Conservation (phyloP, 1,284 basidiomycete species). For the Gymnopus androsaceus region DNA sequence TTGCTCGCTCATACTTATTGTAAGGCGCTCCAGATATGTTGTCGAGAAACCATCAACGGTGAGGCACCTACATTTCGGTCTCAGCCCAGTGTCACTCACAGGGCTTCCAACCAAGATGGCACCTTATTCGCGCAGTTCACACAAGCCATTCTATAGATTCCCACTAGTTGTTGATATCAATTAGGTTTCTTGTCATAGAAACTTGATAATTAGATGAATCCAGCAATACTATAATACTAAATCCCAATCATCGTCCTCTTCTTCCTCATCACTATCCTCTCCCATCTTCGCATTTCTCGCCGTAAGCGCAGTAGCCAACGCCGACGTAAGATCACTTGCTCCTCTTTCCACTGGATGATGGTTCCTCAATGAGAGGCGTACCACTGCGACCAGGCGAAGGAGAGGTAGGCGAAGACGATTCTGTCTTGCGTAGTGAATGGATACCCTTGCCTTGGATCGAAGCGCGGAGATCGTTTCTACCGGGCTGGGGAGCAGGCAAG, state of each 20-base stretch:
- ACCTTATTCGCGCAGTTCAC: too few species aligned
- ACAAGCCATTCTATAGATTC: too few species aligned
- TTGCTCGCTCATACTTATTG: too few species aligned
- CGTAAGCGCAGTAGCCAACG: conserved; percentile 54
- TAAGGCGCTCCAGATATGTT: too few species aligned
- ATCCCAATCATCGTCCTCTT: conserved; percentile 90
- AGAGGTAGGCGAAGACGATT: conserved; percentile 32
- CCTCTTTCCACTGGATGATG: conserved; percentile 43
- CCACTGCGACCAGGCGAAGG: conserved; percentile 23
- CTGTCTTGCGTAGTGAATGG: conserved; percentile 73
- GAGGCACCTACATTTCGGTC: too few species aligned
- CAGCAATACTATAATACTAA: too few species aligned
- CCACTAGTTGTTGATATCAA: too few species aligned
- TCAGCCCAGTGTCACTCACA: too few species aligned
- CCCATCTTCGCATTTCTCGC: conserved; percentile 90
- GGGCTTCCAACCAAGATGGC: too few species aligned
- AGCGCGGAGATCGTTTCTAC: conserved; percentile 58
- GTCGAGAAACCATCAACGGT: too few species aligned
- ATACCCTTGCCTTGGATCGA: conserved; percentile 62
- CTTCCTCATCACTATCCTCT: conserved; percentile 88
- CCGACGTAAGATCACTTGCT: conserved; percentile 49
- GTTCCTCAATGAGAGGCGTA: conserved; percentile 24
- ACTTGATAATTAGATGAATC: too few species aligned
- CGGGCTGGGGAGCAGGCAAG: conserved; percentile 46
- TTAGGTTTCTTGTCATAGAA: too few species aligned